phyloP scores from a whole-genome alignment of 2,329 filamentous ascomycete genomes.

The Stagonosporopsis cucurbitacearum region DNA sequence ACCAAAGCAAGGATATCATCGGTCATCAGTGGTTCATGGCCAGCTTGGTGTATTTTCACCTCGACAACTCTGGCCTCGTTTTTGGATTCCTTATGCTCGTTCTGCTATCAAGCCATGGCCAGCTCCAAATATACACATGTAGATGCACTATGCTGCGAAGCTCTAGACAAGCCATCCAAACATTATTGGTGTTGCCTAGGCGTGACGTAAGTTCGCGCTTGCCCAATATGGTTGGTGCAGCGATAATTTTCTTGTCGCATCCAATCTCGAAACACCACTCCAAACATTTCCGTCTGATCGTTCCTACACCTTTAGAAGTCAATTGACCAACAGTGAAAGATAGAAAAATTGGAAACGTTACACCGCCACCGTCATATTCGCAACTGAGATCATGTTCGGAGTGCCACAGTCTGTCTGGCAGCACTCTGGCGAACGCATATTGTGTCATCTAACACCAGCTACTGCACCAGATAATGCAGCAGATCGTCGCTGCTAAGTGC shows the following conservation, averaged over 20 bases:
- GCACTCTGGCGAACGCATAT: not conserved
- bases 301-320: slow-evolving; percentile 8
- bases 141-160: not conserved
- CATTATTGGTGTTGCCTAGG: not conserved
- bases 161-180: too few species aligned
- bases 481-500: not conserved
- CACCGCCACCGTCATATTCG: not conserved
- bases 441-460: not conserved
- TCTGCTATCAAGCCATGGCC: too few species aligned
- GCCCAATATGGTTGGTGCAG: not conserved
- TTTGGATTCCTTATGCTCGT: too few species aligned
- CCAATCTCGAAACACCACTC: slow-evolving; percentile 31
- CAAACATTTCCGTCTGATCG: slow-evolving; percentile 40
- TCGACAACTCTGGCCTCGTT: too few species aligned
- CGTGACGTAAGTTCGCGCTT: not conserved
- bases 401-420: not conserved
- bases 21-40: too few species aligned
- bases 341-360: not conserved
- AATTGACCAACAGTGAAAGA: not conserved
- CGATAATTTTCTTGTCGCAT: slow-evolving; percentile 5
- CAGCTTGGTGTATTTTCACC: too few species aligned
- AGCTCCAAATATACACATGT: too few species aligned
- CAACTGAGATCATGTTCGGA: not conserved
- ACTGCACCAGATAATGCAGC: not conserved
- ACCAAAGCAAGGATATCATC: not conserved